Percentiles rank a stretch among this genome's conserved stretches.
Conservation (phyloP, 2,329 filamentous ascomycete species). For the Cercospora sp. region DNA sequence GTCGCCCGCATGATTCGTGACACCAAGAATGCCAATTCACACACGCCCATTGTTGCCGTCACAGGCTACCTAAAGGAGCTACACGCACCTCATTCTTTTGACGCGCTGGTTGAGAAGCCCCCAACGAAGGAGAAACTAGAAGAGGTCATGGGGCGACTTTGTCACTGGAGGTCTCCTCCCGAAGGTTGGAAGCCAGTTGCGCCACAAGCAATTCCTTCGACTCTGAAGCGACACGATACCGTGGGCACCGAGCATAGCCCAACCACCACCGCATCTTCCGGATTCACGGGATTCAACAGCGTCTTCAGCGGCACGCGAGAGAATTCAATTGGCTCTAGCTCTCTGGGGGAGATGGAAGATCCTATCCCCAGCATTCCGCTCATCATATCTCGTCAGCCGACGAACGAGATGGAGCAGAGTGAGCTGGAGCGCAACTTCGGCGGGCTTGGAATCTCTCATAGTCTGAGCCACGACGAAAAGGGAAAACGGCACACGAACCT, state of each 20-base stretch:
- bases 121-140: slow-evolving; percentile 89
- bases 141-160: slow-evolving; percentile 82
- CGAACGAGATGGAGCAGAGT: slow-evolving; percentile 67
- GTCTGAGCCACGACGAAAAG: slow-evolving; percentile 24
- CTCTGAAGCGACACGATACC: slow-evolving; percentile 62
- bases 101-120: slow-evolving; percentile 92
- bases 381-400: slow-evolving; percentile 64
- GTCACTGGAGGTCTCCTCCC: slow-evolving; percentile 86
- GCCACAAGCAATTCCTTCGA: slow-evolving; percentile 57
- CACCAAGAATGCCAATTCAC: slow-evolving; percentile 89
- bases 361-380: slow-evolving; percentile 76
- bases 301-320: slow-evolving; percentile 52
- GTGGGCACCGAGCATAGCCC: slow-evolving; percentile 74
- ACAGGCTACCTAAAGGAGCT: slow-evolving; percentile 98
- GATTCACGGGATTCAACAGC: slow-evolving; percentile 66
- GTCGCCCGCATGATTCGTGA: slow-evolving; percentile 97
- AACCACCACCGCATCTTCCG: slow-evolving; percentile 73
- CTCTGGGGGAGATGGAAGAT: slow-evolving; percentile 83
- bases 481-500: slow-evolving; percentile 36
- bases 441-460: slow-evolving; percentile 67
- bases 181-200: slow-evolving; percentile 54
- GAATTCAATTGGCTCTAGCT: slow-evolving; percentile 83
- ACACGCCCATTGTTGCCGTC: slow-evolving; percentile 93
- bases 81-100: slow-evolving; percentile 92
- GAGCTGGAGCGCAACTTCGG: slow-evolving; percentile 52